Evolutionary conservation across 768 basidiomycete species (phyloP).

Genomic region (Mycena vulgaris): DNA sequence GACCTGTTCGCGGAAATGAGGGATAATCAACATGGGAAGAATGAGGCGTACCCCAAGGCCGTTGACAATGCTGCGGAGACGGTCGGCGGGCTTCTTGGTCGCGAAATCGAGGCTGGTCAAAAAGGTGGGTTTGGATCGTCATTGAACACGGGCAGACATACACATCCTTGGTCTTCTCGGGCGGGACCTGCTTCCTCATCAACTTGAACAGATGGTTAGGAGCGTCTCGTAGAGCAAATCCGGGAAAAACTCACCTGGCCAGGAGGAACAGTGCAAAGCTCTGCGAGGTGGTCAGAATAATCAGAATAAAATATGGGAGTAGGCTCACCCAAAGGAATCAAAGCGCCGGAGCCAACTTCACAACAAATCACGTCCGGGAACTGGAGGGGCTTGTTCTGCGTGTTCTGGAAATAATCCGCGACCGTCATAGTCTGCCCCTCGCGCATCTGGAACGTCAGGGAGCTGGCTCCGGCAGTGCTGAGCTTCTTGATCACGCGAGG

Average conservation of each 20-base stretch:
- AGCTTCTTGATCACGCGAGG: slow-evolving; percentile 67
- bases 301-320: not conserved
- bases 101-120: slow-evolving; percentile 67
- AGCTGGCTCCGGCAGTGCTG: slow-evolving; percentile 56
- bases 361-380: slow-evolving; percentile 78
- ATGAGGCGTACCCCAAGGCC: slow-evolving; percentile 64
- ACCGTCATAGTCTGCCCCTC: slow-evolving; percentile 65
- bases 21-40: slow-evolving; percentile 4
- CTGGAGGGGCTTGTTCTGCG: slow-evolving; percentile 67
- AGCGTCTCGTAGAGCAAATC: no score
- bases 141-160: not conserved
- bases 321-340: slow-evolving; percentile 61
- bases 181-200: slow-evolving; percentile 80
- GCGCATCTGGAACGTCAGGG: slow-evolving; percentile 60
- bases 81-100: slow-evolving; percentile 73
- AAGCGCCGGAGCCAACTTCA: slow-evolving; percentile 61
- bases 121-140: not conserved
- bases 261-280: slow-evolving; percentile 71
- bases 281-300: slow-evolving; percentile 48
- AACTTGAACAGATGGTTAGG: slow-evolving; percentile 46
- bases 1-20: slow-evolving; percentile 54
- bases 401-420: slow-evolving; percentile 68
- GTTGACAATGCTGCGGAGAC: slow-evolving; percentile 67
- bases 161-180: slow-evolving; percentile 75
- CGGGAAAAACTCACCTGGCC: slow-evolving; percentile 60